Base-by-base conservation (phyloP, 2,329 filamentous ascomycete species). In the Drechslerella coelobrocha region DNA sequence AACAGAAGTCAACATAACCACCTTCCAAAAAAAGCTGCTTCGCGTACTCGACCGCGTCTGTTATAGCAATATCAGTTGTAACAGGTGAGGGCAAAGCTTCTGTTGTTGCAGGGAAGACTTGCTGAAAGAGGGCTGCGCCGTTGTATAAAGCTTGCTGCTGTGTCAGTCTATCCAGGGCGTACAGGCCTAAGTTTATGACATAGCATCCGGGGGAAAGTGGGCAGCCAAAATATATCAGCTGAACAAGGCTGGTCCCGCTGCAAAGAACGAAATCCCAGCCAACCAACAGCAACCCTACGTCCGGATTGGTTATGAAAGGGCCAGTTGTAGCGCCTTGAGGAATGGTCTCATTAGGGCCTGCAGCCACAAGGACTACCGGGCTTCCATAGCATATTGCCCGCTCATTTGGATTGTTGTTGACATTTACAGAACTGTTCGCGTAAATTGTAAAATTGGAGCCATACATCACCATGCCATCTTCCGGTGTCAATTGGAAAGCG, bases 1-100 rank as follows among this genome's bases (percentile, higher is more conserved):
- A 69, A 26, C 65, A 69, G 34, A 69, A 69, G 10, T 69, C 65
- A n/a, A 21, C 52, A 12, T 62, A 62, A 1, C 52, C 52, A 14
- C 65, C 65, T 37, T 53, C 34, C 1, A 59, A 6, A n/a, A 69
- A 47, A 12, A 61, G 24, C 26, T 69, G 34, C 43, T 57, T 62
- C 9, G 48, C 65, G n/a, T 43, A 56, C 2, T 23, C 37, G 12
- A 59, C 65, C 0, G 65, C 57, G 31, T 62, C 31, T 1, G 65
- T 69, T 29, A 62, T 57, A 0, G n/a, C 3, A 8, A 62, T 37
- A 4, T 9, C 24, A 23, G 24, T 39, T 12, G 63, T 61, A n/a
- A 31, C 29, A 1, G 54, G 39, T 31, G 37, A 9, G 31, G 52
- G 57, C 37, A 9, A 21, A 12, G 48, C 23, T 10, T 7, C 19